Conservation (phyloP, 1,139 yeast genomes). For the Hemisphaericaspora subhashii region DNA sequence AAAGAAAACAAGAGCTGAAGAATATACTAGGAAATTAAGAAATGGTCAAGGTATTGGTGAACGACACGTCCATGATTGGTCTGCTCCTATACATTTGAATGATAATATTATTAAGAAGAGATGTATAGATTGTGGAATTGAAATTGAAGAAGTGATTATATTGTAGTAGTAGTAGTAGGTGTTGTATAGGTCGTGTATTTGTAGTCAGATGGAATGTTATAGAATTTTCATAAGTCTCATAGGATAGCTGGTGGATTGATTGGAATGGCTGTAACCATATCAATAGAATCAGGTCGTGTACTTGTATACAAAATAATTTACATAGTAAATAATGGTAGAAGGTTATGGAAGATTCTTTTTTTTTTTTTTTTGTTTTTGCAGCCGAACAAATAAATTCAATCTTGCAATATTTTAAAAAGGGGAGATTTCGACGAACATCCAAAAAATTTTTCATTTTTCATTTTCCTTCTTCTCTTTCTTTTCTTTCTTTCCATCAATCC, state of each 20-base stretch:
- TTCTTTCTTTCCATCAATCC: not conserved
- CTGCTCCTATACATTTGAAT: slow-evolving; percentile 46
- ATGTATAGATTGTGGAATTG: slow-evolving; percentile 83
- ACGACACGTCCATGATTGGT: slow-evolving; percentile 79
- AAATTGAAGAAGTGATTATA: slow-evolving; percentile 61
- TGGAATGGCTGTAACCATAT: too few relatives aligned
- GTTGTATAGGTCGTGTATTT: not conserved
- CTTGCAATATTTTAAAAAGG: slow-evolving; percentile 1
- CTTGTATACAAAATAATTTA: not conserved
- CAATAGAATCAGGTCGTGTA: too few relatives aligned
- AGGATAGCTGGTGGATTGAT: too few relatives aligned
- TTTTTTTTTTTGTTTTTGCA: slow-evolving; percentile 4
- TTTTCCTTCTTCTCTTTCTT: not conserved
- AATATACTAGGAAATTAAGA: slow-evolving; percentile 68
- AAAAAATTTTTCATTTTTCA: not conserved
- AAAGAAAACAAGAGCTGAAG: slow-evolving; percentile 88
- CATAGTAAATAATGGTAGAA: slow-evolving; percentile 17
- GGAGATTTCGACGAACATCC: not conserved
- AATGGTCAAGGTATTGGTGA: slow-evolving; percentile 53
- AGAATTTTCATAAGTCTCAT: too few relatives aligned
- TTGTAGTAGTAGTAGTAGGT: slow-evolving; percentile 10
- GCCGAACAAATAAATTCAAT: slow-evolving; percentile 4
- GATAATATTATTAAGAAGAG: slow-evolving; percentile 52
- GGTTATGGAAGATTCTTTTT: slow-evolving; percentile 33
- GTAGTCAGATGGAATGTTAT: not conserved